Evolutionary conservation across 2,329 filamentous ascomycete genomes (phyloP), one percentile per base, ranked within the genome.

Genomic region (Aspergillus piperis): DNA sequence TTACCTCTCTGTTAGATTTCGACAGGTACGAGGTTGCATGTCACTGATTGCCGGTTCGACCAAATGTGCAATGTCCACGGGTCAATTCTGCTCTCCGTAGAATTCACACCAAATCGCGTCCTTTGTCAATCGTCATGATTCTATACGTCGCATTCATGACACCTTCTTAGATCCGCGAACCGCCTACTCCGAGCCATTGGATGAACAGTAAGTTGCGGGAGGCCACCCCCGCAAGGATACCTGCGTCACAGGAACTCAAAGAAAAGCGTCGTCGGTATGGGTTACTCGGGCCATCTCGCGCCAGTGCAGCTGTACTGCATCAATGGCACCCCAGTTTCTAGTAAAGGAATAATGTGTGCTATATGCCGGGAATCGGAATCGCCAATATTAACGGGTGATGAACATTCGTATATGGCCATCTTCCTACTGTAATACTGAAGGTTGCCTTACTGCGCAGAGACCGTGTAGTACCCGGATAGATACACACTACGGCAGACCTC

Each of bases 31-130:
- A 51, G 48, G 39, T 53, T 57, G 58, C 53, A 39, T 57, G 58
- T 52, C 58, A 53, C 53, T 49, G 32, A 41, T 50, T 38, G 56
- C 38, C 53, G 58, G 58, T 50, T 48, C 39, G 41, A 52, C 53
- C 47, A 50, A 27, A 50, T 50, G 47, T 50, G 47, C 47, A 3
- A 50, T 30, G 47, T 30, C 25, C 47, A 50, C 47, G 47, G 47
- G 25, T 32, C 47, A 36, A 27, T 50, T 15, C 47, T 50, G 25
- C 47, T 49, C 19, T 15, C 47, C 47, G 27, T 50, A 30, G 15
- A 30, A 32, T 30, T 32, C 47, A 4, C n/a, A 27, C 47, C 8
- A 50, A 30, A 27, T 19, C 25, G 47, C 11, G 2, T 50, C n/a
- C 47, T 50, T 50, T 50, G 21, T 50, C 47, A 50, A 50, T 50